Evolutionary conservation across 75 land plant genomes (phyloP), one percentile per base, ranked within the genome.

Genomic region (Cupressus sempervirens): DNA sequence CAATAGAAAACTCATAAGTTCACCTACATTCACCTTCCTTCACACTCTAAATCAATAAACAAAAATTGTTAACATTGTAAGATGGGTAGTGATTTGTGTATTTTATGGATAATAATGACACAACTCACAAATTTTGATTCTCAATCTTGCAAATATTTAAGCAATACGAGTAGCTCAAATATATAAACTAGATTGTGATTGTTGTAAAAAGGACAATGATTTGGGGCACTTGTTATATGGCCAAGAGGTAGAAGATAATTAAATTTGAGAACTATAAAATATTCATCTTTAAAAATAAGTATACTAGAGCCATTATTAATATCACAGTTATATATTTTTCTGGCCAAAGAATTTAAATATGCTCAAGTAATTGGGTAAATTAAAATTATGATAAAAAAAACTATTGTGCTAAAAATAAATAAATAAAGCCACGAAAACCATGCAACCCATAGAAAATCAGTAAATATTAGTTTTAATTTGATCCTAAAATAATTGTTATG

Each of bases 11-110:
- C 54, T 98, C 98, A 90, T 85, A 89, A n/a, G 98, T 98, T 67
- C 93, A 91, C 76, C 97, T 79, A 86, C 99, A 98, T 88, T 98
- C 98, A 80, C 92, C 90, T 88, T 98, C 99, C 91, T 96, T 97
- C 86, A 98, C 99, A 96, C 91, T 96, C 99, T 98, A 94, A 67
- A 87, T 35, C 70, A 76, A 10, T 72, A 75, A 41, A 80, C 82
- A n/a, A 9, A 80, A 81, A 7, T 26, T 3, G 9, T 82, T 4
- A 1, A 70, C n/a, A 36, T 82, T 41, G 52, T n/a, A n/a, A 9
- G 45, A 79, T 26, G n/a, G n/a, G 20, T 8, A 2, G 30, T 43
- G 4, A 3, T 36, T 10, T 12, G 18, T 26, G 4, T 79, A 79
- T 43, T 41, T 76, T 16, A 3, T 79, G n/a, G 2, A n/a, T 0